Evolutionary conservation across 2,329 filamentous ascomycete genomes (phyloP), one percentile per base, ranked within the genome.

Genomic region (Aspergillus sp.): DNA sequence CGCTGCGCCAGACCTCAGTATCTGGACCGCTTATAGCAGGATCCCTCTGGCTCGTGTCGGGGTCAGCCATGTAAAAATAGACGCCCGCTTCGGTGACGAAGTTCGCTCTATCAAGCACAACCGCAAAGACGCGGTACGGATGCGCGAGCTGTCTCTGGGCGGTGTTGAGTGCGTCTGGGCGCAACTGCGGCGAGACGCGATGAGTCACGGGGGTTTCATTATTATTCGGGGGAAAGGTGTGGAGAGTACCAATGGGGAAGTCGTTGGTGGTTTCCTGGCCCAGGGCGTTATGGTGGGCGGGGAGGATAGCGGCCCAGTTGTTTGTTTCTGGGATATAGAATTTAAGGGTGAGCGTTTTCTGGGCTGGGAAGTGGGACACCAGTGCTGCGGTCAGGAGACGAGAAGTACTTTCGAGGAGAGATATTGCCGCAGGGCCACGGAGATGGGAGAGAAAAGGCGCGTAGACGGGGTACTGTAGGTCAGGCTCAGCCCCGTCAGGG

Each of bases 381-480:
- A 64, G 21, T 6, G 55, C 50, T 4, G 60, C 39, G 3, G 57
- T 62, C n/a, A 64, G 58, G 27, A 64, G 60, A 15, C 56, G 52
- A 5, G 58, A 57, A 37, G 62, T 64, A 37, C 39, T 60, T 54
- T 60, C 60, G 0, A 65, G 19, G 12, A 62, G 46, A 46, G 56
- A 44, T 24, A 21, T 43, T 11, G 46, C 15, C 31, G 37, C 56
- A 14, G 27, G 15, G 15, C 60, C 56, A 17, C 33, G 27, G 33
- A 61, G 19, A 19, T 56, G 45, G 31, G 54, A 57, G 41, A 64
- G 57, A 49, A 65, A 65, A 14, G 52, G 15, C n/a, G 56, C 35
- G 15, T 62, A 58, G 39, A 64, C 17, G 48, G 61, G 8, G 39
- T 64, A 65, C 52, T 64, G 63, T 12, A 64, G 53, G 37, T 62